Evolutionary conservation across 257 asterid genomes (phyloP).

Genomic region (Solanum phureja): DNA sequence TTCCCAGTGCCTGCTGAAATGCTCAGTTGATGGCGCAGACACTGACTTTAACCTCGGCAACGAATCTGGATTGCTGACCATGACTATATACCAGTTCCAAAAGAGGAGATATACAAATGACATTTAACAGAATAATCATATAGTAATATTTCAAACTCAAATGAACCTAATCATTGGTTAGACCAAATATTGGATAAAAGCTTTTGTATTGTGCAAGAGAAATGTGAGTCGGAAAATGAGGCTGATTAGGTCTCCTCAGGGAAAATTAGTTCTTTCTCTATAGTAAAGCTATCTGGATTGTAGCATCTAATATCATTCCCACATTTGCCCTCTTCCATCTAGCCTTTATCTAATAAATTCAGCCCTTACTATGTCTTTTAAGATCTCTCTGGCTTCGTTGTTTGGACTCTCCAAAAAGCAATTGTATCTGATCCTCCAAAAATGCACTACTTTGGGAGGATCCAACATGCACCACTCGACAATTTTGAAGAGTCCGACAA

Average conservation of each 20-base stretch:
- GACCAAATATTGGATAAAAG: not conserved
- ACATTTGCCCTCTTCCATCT: not conserved
- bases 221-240: not conserved
- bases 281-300: not conserved
- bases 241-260: not conserved
- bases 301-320: not conserved
- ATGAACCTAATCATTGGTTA: not conserved
- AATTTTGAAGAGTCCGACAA: not conserved
- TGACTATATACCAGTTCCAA: conserved; percentile 21
- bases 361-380: not conserved
- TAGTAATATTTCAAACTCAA: not conserved
- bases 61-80: conserved; percentile 40
- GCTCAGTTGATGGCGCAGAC: conserved; percentile 32
- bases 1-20: conserved; percentile 50
- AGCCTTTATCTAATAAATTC: not conserved
- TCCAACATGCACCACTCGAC: not conserved
- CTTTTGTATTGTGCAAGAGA: not conserved
- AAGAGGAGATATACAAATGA: conserved; percentile 62
- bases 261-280: not conserved
- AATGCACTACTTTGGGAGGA: not conserved
- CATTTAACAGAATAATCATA: not conserved
- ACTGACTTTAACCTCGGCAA: conserved; percentile 32
- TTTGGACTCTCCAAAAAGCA: not conserved
- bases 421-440: not conserved
- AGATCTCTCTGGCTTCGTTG: not conserved